Base-by-base conservation (phyloP, 129 eudicot species). In the Logfia minima region DNA sequence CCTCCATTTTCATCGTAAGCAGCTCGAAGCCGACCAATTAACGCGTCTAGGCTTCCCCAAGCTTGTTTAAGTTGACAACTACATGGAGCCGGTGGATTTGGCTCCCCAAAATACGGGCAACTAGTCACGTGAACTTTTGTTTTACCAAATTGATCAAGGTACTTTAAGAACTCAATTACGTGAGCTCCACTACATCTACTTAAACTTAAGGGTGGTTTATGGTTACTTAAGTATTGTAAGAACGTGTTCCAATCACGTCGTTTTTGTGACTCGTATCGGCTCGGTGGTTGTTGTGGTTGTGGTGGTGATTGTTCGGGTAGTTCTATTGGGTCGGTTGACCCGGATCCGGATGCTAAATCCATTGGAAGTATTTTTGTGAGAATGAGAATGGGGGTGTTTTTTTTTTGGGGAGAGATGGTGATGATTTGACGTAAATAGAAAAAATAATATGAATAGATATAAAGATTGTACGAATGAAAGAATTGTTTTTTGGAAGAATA, bases 181-280 rank as follows among this genome's bases (percentile, higher is more conserved):
- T 87, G 92, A 19, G 92, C 92, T 2, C 96, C 96, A 64, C 92
- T 89, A 52, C 96, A 89, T 1, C 92, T 72, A 2, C 79, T 83
- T 8, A 89, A 66, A 23, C 88, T 68, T 22, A 89, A 37, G 18
- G 95, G 95, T 8, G 95, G 95, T 69, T 85, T 89, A 83, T 89
- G 95, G 85, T 86, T 89, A 28, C 59, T 87, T 6, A 89, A 37
- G 66, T 89, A 89, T 39, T 89, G 96, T 21, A 85, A 35, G 70
- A 89, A 89, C 28, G 96, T 85, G 76, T 87, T 87, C 96, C 96
- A 89, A 61, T 89, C 96, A n/a, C 96, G 76, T 1, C 96, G 82
- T 80, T 89, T 89, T 24, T 89, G 96, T 3, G 96, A 85, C 85
- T 89, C 96, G 75, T 89, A 89, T 60, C 96, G 60, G 75, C 96